Evolutionary conservation across 75 land plant species (phyloP).

Genomic region (Sequoia sempervirens): DNA sequence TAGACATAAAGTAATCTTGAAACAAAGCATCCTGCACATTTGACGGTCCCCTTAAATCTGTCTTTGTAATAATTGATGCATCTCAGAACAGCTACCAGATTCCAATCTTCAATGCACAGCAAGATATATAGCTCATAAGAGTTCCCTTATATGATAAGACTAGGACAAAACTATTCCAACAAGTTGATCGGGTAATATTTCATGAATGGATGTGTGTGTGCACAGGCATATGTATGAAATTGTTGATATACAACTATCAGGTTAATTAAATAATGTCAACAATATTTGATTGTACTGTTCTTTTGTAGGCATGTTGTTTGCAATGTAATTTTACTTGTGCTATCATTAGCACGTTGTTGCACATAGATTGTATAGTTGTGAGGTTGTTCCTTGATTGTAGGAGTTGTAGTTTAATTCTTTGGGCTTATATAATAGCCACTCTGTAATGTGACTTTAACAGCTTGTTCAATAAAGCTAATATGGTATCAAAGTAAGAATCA

Average conservation of each 20-base stretch:
- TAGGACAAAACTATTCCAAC: background rate
- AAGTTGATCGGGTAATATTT: background rate
- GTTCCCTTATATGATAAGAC: background rate
- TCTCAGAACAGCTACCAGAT: background rate
- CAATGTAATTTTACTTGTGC: too few species aligned
- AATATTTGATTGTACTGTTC: too few species aligned
- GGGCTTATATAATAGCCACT: too few species aligned
- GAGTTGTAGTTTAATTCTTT: too few species aligned
- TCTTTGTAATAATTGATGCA: background rate
- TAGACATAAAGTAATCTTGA: background rate
- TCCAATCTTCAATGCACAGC: background rate
- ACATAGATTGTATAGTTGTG: too few species aligned
- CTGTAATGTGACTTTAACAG: too few species aligned
- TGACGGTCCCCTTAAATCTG: background rate
- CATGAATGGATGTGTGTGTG: background rate
- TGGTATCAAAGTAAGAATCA: too few species aligned
- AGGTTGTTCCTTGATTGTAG: too few species aligned
- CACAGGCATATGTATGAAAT: background rate
- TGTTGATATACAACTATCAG: background rate
- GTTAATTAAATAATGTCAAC: too few species aligned
- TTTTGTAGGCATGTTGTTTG: too few species aligned
- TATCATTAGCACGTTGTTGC: too few species aligned
- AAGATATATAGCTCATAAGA: background rate
- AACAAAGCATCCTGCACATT: background rate
- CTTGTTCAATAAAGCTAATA: too few species aligned